These are phyloP conservation scores for Areca catechu DNA, from an alignment of 176 grass and related monocot genomes.

Conservation along the genomic window DNA sequence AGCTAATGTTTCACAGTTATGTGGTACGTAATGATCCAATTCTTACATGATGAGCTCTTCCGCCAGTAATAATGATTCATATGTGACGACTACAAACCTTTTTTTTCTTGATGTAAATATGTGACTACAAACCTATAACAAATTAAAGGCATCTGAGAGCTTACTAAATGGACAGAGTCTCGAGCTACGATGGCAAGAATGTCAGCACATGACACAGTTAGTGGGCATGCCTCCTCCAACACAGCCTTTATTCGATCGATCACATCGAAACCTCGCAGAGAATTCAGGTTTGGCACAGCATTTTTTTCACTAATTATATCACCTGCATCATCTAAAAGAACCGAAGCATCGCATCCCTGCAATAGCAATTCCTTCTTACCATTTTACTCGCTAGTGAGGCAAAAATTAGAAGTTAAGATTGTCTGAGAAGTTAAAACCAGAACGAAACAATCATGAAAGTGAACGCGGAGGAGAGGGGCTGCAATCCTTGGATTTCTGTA, in stretches of 20 bases:
- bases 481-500: constrained; percentile 34
- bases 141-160: background rate
- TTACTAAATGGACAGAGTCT: constrained; percentile 31
- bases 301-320: constrained; percentile 42
- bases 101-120: too few species aligned
- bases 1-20: too few species aligned
- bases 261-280: constrained; percentile 41
- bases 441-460: constrained; percentile 50
- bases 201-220: constrained; percentile 46
- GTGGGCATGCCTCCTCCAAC: constrained; percentile 37
- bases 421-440: constrained; percentile 15
- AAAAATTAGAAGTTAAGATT: background rate
- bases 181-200: constrained; percentile 38
- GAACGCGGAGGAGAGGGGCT: constrained; percentile 32
- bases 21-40: too few species aligned
- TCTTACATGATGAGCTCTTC: too few species aligned
- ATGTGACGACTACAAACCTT: background rate
- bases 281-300: constrained; percentile 32
- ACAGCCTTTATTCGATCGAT: constrained; percentile 36
- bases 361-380: background rate
- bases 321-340: constrained; percentile 30
- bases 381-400: too few species aligned
- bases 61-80: background rate
- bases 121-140: background rate
- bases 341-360: constrained; percentile 37